Base-by-base conservation (phyloP, 1,284 basidiomycete species). In the Sporisorium graminicola region DNA sequence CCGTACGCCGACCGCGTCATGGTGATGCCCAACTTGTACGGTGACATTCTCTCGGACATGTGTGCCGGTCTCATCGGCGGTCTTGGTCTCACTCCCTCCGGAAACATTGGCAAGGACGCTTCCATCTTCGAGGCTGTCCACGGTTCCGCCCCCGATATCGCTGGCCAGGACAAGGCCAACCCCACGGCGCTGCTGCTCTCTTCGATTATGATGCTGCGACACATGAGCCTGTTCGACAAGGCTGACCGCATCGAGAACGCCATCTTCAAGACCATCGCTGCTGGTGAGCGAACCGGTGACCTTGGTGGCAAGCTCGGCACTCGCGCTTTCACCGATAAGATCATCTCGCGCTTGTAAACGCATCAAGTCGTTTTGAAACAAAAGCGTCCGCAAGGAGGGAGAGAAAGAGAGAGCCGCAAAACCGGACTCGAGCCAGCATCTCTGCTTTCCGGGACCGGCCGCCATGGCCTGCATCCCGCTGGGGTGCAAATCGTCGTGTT, bases 101-200 rank as follows among this genome's bases (percentile, higher is more conserved):
- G 96, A 54, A 99, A 99, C 89, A 98, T 98, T 57, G 87, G 95
- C 94, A 81, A 94, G 91, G 95, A 98, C 87, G 97, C 97, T 47
- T 98, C 95, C 72, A 99, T 99, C 88, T 99, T 99, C 82, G 97
- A 99, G 89, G 96, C 97, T 72, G 97, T 99, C 31, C 97, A 99
- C 88, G 97, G 97, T 74, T 82, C 79, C 10, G 86, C 77, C 31
- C 87, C 87, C 57, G 88, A 89, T 82, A 88, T 88, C 78, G 87
- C 86, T 90, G 95, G 86, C 43, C 79, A 87, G 82, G 95, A 95
- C 82, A 89, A 96, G 82, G 97, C 97, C 85, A 99, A 99, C 90
- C 97, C 97, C 47, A 98, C 97, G 29, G 97, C 97, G 14, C 90
- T 99, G 63, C 89, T 99, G 65, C 88, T 99, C 78, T 95, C 94